These are phyloP conservation scores for Stachybotrys chlorohalonatus DNA, from an alignment of 2,329 filamentous ascomycete species.

Conservation along the genomic window DNA sequence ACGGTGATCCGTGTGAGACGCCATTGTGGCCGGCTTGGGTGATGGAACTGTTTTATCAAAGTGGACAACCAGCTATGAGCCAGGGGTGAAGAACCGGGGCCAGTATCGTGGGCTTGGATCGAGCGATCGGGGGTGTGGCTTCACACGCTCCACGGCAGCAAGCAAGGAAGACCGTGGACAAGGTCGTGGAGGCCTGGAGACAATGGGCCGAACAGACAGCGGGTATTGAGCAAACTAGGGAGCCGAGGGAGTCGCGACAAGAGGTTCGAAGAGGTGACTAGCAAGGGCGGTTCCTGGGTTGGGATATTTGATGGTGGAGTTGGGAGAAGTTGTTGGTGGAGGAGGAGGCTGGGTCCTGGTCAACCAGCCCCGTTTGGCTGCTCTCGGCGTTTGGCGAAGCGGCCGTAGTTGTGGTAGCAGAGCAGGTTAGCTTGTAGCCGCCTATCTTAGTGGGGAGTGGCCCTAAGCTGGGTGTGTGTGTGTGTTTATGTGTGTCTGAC, in stretches of 20 bases:
- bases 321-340: conserved; percentile 9
- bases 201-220: background rate
- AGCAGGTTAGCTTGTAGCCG: background rate
- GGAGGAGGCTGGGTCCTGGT: conserved; percentile 14
- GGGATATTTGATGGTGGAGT: conserved; percentile 20
- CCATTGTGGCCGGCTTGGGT: conserved; percentile 24
- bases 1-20: conserved; percentile 21
- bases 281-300: conserved; percentile 16
- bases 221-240: background rate
- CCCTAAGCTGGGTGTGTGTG: too few species aligned
- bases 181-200: background rate
- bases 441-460: background rate
- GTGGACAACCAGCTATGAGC: background rate
- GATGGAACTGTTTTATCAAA: conserved; percentile 22
- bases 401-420: background rate
- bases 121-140: background rate
- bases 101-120: background rate
- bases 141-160: background rate
- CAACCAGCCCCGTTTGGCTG: background rate
- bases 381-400: background rate
- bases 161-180: too few species aligned
- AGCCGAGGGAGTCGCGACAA: conserved; percentile 4
- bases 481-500: background rate
- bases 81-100: background rate
- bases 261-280: conserved; percentile 12